Conservation (phyloP, 23 red algal species). For the Pyropia yezoensis region DNA sequence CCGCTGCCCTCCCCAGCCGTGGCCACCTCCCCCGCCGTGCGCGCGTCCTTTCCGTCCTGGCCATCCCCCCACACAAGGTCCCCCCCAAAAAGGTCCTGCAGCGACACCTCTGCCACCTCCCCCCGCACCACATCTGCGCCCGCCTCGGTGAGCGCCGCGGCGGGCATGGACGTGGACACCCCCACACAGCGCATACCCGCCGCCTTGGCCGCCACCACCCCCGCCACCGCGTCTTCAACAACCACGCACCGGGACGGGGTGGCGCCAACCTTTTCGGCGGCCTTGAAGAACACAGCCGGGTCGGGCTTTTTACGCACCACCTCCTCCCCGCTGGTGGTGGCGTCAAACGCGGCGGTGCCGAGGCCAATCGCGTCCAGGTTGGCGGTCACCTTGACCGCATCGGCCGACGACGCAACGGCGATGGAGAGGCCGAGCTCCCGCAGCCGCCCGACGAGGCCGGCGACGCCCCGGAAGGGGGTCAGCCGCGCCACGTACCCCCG, state of each 20-base stretch:
- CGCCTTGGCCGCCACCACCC: constrained; percentile 66
- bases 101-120: constrained; percentile 28
- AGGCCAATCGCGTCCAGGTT: constrained; percentile 72
- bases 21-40: no score
- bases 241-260: constrained; percentile 47
- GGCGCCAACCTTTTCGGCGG: constrained; percentile 37
- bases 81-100: constrained; percentile 36
- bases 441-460: constrained; percentile 26
- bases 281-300: constrained; percentile 68
- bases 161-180: constrained; percentile 35
- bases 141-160: constrained; percentile 3
- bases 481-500: constrained; percentile 24
- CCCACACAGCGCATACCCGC: constrained; percentile 91
- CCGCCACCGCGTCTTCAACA: constrained; percentile 81
- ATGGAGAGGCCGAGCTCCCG: constrained; percentile 44
- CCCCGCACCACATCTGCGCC: constrained; percentile 51
- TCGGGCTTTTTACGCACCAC: constrained; percentile 74
- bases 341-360: constrained; percentile 41
- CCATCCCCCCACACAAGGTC: no score
- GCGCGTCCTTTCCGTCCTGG: no score
- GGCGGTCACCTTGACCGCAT: constrained; percentile 74
- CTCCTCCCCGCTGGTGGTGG: constrained; percentile 34
- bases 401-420: constrained; percentile 69
- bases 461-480: constrained; percentile 36
- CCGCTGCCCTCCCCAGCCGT: no score